Conservation (phyloP, 176 grass and related monocot species). For the Oryza coarctata region DNA sequence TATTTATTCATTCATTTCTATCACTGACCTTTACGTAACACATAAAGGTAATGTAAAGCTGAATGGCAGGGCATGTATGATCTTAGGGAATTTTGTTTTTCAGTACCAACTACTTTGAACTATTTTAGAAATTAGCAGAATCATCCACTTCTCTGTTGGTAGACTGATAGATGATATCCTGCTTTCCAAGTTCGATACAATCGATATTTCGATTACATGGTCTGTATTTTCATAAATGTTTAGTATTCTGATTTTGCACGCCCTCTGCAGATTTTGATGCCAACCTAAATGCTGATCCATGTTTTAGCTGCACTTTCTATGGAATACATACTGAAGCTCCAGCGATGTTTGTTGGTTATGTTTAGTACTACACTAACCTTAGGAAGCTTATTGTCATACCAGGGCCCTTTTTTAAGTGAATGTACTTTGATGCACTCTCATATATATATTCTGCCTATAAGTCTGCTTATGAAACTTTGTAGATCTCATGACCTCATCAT, state of each 20-base stretch:
- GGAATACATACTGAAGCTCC: slow-evolving; percentile 50
- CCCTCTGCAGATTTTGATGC: not conserved
- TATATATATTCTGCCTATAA: slow-evolving; percentile 10
- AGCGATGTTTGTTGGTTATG: slow-evolving; percentile 56
- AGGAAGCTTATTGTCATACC: slow-evolving; percentile 49
- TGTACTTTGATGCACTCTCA: not conserved
- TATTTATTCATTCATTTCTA: not conserved
- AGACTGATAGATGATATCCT: slow-evolving; percentile 61
- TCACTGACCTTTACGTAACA: not conserved
- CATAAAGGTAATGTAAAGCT: not conserved
- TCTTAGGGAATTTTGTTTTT: not conserved
- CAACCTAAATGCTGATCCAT: slow-evolving; percentile 24
- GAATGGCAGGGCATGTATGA: not conserved
- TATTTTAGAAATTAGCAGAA: slow-evolving; percentile 50
- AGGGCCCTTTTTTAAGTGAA: slow-evolving; percentile 35
- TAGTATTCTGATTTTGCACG: not conserved
- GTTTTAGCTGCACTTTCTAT: slow-evolving; percentile 50
- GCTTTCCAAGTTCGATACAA: slow-evolving; percentile 51
- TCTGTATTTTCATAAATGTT: slow-evolving; percentile 17
- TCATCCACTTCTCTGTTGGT: slow-evolving; percentile 38
- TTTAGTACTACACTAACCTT: slow-evolving; percentile 54
- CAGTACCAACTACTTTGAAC: not conserved
- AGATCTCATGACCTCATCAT: slow-evolving; percentile 26
- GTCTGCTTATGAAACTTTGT: slow-evolving; percentile 22
- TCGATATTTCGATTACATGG: slow-evolving; percentile 59